phyloP scores from a whole-genome alignment of 2,329 filamentous ascomycete genomes.

The Fusarium sp. region DNA sequence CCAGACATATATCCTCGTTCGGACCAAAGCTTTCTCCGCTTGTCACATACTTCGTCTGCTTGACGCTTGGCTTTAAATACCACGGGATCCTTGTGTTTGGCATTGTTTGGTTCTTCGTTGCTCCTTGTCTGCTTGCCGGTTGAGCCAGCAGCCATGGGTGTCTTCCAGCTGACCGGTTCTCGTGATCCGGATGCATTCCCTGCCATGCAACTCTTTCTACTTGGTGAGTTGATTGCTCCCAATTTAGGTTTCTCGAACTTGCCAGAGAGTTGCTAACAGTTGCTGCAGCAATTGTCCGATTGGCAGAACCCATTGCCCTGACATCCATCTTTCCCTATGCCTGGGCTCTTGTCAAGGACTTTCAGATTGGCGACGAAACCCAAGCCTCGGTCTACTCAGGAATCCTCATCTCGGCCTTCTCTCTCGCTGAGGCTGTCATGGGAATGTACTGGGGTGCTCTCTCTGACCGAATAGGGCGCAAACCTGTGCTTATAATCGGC shows the following conservation, averaged over 20 bases:
- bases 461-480: conserved; percentile 84
- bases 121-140: not conserved
- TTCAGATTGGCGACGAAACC: conserved; percentile 75
- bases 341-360: conserved; percentile 83
- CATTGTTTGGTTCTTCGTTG: not conserved
- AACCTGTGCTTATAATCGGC: conserved; percentile 84
- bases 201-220: conserved; percentile 81
- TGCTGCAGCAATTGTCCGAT: conserved; percentile 83
- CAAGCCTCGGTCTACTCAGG: conserved; percentile 91
- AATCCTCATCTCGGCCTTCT: conserved; percentile 86
- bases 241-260: conserved; percentile 73
- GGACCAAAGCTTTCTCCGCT: not conserved
- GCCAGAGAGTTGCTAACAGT: conserved; percentile 62
- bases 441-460: conserved; percentile 90
- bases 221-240: conserved; percentile 68
- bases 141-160: conserved; percentile 59
- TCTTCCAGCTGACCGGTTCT: conserved; percentile 60
- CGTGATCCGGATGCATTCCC: conserved; percentile 81
- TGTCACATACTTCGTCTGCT: not conserved
- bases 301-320: conserved; percentile 91
- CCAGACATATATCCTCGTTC: conserved; percentile 3
- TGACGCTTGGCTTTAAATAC: conserved; percentile 4
- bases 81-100: conserved; percentile 4
- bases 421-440: conserved; percentile 82
- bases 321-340: conserved; percentile 95